Evolutionary conservation across 2,329 filamentous ascomycete genomes (phyloP).

Genomic region (Blastomyces percursus): DNA sequence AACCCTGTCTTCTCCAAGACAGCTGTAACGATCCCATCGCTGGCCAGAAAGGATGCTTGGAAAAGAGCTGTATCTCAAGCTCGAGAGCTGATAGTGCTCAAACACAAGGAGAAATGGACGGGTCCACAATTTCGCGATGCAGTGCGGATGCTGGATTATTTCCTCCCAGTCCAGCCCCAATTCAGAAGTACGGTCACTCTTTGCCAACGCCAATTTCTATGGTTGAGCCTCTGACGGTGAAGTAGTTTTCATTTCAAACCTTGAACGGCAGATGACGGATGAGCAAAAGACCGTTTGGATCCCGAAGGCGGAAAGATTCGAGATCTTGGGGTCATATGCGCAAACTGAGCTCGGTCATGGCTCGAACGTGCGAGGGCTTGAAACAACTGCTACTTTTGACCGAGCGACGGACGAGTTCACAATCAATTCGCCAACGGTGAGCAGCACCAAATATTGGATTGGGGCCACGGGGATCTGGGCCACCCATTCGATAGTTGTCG

Average conservation of each 20-base stretch:
- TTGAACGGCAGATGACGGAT: conserved; percentile 18
- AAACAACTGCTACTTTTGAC: conserved; percentile 26
- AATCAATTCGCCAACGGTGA: conserved; percentile 21
- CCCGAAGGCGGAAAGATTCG: conserved; percentile 17
- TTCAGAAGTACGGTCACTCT: conserved; percentile 12
- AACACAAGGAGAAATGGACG: conserved; percentile 16
- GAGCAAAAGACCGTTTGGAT: conserved; percentile 19
- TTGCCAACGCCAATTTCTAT: background rate
- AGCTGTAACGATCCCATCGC: conserved; percentile 12
- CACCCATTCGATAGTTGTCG: conserved; percentile 24
- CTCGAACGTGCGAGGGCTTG: conserved; percentile 22
- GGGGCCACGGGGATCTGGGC: conserved; percentile 21
- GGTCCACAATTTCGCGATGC: conserved; percentile 17
- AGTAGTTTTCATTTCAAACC: conserved; percentile 17
- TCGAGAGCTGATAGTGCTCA: conserved; percentile 15
- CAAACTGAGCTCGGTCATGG: conserved; percentile 28
- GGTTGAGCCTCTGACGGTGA: background rate
- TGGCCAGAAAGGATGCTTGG: conserved; percentile 19
- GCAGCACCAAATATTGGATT: conserved; percentile 25
- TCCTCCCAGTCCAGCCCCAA: conserved; percentile 18
- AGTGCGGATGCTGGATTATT: conserved; percentile 16
- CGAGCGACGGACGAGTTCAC: conserved; percentile 21
- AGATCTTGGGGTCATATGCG: conserved; percentile 22
- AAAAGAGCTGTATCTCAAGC: conserved; percentile 15
- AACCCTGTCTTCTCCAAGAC: conserved; percentile 18